phyloP scores from a whole-genome alignment of 257 asterid genomes.

The Nicotiana undulata region DNA sequence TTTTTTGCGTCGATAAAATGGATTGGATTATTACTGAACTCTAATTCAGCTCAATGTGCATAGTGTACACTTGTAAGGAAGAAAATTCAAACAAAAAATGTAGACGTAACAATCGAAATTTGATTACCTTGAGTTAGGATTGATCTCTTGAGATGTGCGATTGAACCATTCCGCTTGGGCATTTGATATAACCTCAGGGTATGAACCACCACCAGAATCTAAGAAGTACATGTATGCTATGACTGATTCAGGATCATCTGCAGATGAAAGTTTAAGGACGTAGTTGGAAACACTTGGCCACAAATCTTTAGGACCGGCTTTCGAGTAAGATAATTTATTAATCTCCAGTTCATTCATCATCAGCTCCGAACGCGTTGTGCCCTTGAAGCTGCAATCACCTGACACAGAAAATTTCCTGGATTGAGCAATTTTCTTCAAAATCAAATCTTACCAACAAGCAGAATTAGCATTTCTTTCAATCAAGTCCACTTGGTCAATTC shows the following conservation, averaged over 20 bases:
- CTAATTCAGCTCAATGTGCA: not conserved
- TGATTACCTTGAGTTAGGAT: constrained; percentile 61
- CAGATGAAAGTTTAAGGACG: constrained; percentile 44
- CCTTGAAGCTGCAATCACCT: constrained; percentile 67
- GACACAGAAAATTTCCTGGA: constrained; percentile 2
- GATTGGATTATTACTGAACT: not conserved
- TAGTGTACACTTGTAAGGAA: not conserved
- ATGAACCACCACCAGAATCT: constrained; percentile 95
- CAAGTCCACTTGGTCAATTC: not conserved
- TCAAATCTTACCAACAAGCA: not conserved
- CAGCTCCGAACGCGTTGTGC: constrained; percentile 70
- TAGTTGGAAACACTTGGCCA: constrained; percentile 92
- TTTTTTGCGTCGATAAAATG: not conserved
- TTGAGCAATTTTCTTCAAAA: not conserved
- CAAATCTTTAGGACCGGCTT: constrained; percentile 43
- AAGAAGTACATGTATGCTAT: constrained; percentile 65
- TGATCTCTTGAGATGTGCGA: constrained; percentile 41
- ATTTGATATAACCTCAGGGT: constrained; percentile 67
- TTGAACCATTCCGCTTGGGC: constrained; percentile 79
- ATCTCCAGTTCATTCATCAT: constrained; percentile 37
- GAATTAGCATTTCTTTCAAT: not conserved
- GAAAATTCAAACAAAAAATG: not conserved
- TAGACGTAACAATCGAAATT: not conserved
- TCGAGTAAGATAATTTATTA: constrained; percentile 41
- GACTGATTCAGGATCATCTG: constrained; percentile 24